These are phyloP conservation scores for Hypomyces perniciosus DNA, from an alignment of 2,329 filamentous ascomycete genomes.

Conservation along the genomic window DNA sequence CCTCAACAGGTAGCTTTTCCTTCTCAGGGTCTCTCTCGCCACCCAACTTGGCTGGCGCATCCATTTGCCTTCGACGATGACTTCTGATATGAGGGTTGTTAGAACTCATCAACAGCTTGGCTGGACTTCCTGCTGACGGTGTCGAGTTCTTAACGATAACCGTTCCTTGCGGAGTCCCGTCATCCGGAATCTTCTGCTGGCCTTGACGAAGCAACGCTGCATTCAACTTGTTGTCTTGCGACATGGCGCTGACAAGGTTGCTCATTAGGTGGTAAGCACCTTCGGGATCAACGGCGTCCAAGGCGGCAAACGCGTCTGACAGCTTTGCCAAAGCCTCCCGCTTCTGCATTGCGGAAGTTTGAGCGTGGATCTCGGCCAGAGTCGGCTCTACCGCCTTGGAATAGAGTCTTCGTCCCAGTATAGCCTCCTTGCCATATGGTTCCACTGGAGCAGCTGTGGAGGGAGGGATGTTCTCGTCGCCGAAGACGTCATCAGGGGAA, in stretches of 20 bases:
- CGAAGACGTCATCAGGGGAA: constrained; percentile 37
- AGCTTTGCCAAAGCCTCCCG: constrained; percentile 77
- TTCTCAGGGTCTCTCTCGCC: constrained; percentile 38
- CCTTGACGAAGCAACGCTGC: constrained; percentile 39
- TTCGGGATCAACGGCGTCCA: constrained; percentile 86
- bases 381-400: constrained; percentile 74
- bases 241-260: constrained; percentile 66
- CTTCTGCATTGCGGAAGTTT: constrained; percentile 61
- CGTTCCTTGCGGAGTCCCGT: constrained; percentile 47
- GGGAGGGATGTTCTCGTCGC: constrained; percentile 61
- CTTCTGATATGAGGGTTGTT: constrained; percentile 82
- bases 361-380: constrained; percentile 80
- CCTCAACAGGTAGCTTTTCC: constrained; percentile 44
- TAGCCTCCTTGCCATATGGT: constrained; percentile 69
- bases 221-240: constrained; percentile 61
- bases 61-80: constrained; percentile 61
- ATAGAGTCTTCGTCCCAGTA: constrained; percentile 76
- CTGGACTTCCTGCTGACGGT: constrained; percentile 37
- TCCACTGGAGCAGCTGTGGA: constrained; percentile 41
- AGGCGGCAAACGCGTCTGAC: constrained; percentile 75
- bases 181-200: constrained; percentile 34
- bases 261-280: constrained; percentile 81
- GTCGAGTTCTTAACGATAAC: constrained; percentile 51
- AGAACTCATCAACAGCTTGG: constrained; percentile 70
- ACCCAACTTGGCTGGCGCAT: constrained; percentile 35